Evolutionary conservation across 2,329 filamentous ascomycete genomes (phyloP), one percentile per base, ranked within the genome.

Genomic region (Talaromyces sp.): DNA sequence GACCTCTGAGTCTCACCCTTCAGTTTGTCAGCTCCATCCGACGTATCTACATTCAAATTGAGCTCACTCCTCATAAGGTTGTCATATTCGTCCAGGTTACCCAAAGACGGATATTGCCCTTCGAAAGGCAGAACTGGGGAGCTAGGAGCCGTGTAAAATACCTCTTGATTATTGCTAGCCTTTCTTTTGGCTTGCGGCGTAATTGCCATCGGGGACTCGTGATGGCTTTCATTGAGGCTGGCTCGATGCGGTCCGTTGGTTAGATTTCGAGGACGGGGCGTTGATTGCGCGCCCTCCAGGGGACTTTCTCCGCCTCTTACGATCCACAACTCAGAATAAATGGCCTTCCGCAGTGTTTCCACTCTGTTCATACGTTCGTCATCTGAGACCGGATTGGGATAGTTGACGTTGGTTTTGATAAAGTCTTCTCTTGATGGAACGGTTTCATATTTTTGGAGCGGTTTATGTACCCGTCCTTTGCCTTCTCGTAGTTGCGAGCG

Each of bases 281-380:
- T 43, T 15, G 33, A 27, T n/a, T 61, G 63, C 8, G 65, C 61
- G 19, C 54, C 22, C 47, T 60, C 62, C 13, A 61, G 58, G 33
- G 61, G 64, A 39, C 68, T 69, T 3, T 66, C 69, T 9, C 73
- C 72, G 10, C 68, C 67, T 15, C 64, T 71, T 6, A 72, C 52
- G 35, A 79, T 59, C 52, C 75, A 76, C 8, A 74, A 43, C 56
- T 79, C 74, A 39, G 78, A 74, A 3, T 73, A 56, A 27, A 80
- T 66, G 15, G 75, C 58, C 2, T 68, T 62, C 31, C 69, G 49
- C 11, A 81, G 65, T 39, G 75, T 70, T 17, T 67, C 35, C 25
- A 77, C 63, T 19, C 77, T 70, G 31, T 69, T 65, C 9, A 70
- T 61, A 31, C 72, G 70, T 57, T 77, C 71, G 10, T 52, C 50